Evolutionary conservation across 2,329 filamentous ascomycete species (phyloP).

Genomic region (Talaromyces sp.): DNA sequence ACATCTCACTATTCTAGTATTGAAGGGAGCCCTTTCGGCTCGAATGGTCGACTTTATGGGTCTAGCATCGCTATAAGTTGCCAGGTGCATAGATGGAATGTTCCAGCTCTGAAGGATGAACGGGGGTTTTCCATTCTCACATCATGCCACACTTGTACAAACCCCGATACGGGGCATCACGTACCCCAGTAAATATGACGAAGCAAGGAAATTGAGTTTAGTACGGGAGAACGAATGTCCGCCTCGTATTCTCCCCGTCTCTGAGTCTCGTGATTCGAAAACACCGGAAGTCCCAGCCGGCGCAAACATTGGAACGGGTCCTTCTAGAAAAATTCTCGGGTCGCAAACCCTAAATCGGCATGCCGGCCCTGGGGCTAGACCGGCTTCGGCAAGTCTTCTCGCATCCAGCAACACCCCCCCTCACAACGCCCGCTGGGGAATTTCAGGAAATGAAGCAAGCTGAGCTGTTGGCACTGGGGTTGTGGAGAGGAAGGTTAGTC

Average conservation of each 20-base stretch:
- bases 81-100: not conserved
- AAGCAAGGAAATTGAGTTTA: not conserved
- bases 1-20: too few relatives aligned
- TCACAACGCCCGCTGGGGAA: not conserved
- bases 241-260: not conserved
- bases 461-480: not conserved
- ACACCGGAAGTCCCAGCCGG: not conserved
- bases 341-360: not conserved
- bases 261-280: not conserved
- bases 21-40: too few relatives aligned
- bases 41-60: too few relatives aligned
- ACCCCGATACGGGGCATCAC: not conserved
- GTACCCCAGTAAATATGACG: not conserved
- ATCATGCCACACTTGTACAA: not conserved
- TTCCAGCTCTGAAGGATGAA: not conserved
- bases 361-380: slow-evolving; percentile 2
- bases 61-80: not conserved
- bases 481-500: not conserved
- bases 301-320: not conserved
- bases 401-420: not conserved
- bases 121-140: not conserved
- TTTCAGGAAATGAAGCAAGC: not conserved
- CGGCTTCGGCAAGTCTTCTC: not conserved
- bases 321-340: not conserved
- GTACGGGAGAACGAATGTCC: not conserved